Base-by-base conservation (phyloP, 2,329 filamentous ascomycete genomes). In the Colletotrichum sp. region DNA sequence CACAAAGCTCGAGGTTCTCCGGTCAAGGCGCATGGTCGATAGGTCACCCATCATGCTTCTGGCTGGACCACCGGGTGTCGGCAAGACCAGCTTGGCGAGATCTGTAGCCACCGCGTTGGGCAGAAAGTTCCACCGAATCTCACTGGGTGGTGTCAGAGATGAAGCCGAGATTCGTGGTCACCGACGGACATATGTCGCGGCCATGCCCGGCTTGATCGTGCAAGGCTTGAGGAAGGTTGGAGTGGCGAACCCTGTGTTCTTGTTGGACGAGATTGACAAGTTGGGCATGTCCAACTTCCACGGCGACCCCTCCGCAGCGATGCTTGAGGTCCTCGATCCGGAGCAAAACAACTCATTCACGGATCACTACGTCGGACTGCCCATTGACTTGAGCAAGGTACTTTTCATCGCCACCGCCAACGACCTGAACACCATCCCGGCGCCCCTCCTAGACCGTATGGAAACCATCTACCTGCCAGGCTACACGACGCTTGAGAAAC, bases 221-320 rank as follows among this genome's bases (percentile, higher is more conserved):
- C 96, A 96, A 83, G 97, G 96, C 0, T 84, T 99, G 71, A 96
- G 97, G 87, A 99, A 99, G 87, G 96, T 98, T 36, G 96, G 96
- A 63, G 96, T 99, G 24, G 92, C 95, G 4, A 99, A 99, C 82
- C 97, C 97, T 0, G 96, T 99, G 72, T 95, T 99, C 86, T 87
- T 99, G 62, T 92, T 99, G 15, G 97, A 99, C 82, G 97, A 99
- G 87, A 98, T 99, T 80, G 97, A 99, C 89, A 99, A 99, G 89
- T 91, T 99, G 77, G 96, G 96, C 78, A 93, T 93, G 75, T 93
- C 95, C 44, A 99, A 96, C 83, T 94, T 97, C 84, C 96, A 99
- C 79, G 97, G 97, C 55, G 97, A 99, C 81, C 97, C 97, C 5
- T 98, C 95, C 24, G 97, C 97, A 26, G 97, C 97, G 10, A 98